Conservation (phyloP, 1,284 basidiomycete genomes). For the Ganoderma meredithae region DNA sequence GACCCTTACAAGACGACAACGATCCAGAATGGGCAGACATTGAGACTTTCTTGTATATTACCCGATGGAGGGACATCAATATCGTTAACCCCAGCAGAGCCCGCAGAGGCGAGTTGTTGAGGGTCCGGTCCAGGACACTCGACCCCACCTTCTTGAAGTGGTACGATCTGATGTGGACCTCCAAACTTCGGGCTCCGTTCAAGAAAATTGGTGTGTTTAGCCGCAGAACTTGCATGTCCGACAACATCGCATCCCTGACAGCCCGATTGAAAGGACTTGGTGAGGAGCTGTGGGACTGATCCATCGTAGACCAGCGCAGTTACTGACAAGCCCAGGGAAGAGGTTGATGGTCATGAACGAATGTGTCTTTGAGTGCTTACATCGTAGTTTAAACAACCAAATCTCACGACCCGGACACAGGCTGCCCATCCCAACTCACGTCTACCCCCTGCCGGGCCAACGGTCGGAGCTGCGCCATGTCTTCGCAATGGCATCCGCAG, state of each 20-base stretch:
- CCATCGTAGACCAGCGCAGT: not conserved
- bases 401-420: not conserved
- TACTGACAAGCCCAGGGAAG: not conserved
- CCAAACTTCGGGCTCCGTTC: not conserved
- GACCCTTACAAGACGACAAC: not conserved
- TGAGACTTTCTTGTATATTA: not conserved
- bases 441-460: not conserved
- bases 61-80: not conserved
- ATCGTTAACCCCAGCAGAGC: not conserved
- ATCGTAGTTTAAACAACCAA: not conserved
- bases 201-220: not conserved
- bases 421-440: constrained; percentile 10
- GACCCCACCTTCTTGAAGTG: not conserved
- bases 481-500: constrained; percentile 9
- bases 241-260: not conserved
- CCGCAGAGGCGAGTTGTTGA: not conserved
- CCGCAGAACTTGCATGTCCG: not conserved
- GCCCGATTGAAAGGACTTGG: not conserved
- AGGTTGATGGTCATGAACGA: too few species aligned
- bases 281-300: not conserved
- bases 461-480: not conserved
- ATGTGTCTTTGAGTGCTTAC: not conserved
- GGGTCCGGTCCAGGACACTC: constrained; percentile 3
- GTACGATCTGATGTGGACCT: not conserved
- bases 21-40: constrained; percentile 8